These are phyloP conservation scores for Globisporangium splendens DNA, from an alignment of 352 stramenopile genomes.

Conservation along the genomic window DNA sequence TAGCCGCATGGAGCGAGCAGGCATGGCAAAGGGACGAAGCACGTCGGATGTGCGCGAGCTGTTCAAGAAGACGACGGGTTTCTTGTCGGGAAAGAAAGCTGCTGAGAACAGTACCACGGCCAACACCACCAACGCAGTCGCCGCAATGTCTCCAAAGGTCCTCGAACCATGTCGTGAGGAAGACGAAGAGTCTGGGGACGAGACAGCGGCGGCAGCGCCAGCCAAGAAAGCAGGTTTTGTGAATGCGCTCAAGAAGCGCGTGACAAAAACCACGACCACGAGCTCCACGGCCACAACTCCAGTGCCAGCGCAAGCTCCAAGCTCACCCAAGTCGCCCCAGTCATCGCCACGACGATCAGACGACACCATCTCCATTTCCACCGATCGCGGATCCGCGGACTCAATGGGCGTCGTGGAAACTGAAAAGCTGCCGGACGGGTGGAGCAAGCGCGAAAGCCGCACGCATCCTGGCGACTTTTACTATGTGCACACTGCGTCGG, in stretches of 20 bases:
- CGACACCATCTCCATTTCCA: constrained; percentile 37
- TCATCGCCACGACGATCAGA: constrained; percentile 21
- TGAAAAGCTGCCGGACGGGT: constrained; percentile 36
- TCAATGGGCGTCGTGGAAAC: constrained; percentile 14
- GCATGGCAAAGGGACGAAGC: constrained; percentile 24
- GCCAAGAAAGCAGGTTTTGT: constrained; percentile 20
- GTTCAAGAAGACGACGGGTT: constrained; percentile 37
- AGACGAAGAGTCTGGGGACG: neutral
- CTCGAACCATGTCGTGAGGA: constrained; percentile 10
- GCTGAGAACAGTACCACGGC: neutral
- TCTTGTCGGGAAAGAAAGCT: constrained; percentile 17
- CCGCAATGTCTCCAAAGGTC: constrained; percentile 2
- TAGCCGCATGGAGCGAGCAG: constrained; percentile 18
- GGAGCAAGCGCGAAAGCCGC: constrained; percentile 67
- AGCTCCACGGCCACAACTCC: neutral
- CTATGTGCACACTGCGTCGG: constrained; percentile 49
- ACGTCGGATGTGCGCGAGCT: constrained; percentile 43
- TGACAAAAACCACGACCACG: constrained; percentile 13
- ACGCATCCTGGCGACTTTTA: constrained; percentile 60
- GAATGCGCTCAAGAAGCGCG: constrained; percentile 32
- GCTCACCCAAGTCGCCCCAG: constrained; percentile 19
- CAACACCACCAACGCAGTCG: neutral
- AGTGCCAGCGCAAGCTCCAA: constrained; percentile 5
- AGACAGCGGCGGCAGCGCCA: constrained; percentile 1
- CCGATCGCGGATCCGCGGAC: constrained; percentile 27